These are phyloP conservation scores for Parietaria judaica DNA, from an alignment of 306 rosid genomes.

Conservation along the genomic window DNA sequence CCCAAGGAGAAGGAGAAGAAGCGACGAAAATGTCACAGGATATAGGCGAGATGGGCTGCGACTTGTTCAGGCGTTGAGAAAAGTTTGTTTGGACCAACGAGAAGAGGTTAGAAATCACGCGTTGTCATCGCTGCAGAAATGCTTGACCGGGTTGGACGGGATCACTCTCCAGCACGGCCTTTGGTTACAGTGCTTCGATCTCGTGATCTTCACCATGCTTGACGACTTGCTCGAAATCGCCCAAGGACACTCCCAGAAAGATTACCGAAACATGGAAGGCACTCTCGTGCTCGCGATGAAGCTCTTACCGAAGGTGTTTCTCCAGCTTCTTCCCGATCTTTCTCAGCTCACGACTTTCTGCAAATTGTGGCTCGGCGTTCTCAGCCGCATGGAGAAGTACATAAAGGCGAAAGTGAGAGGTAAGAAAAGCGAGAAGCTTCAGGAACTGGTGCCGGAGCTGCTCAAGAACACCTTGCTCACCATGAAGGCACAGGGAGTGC, in stretches of 20 bases:
- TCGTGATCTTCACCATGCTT: slow-evolving; percentile 88
- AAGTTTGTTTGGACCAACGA: slow-evolving; percentile 95
- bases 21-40: slow-evolving; percentile 60
- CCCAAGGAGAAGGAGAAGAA: slow-evolving; percentile 79
- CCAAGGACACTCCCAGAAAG: slow-evolving; percentile 90
- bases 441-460: slow-evolving; percentile 79
- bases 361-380: slow-evolving; percentile 96
- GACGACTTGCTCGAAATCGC: slow-evolving; percentile 94
- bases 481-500: slow-evolving; percentile 72
- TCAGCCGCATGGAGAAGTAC: slow-evolving; percentile 87
- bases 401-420: slow-evolving; percentile 83
- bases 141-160: slow-evolving; percentile 70
- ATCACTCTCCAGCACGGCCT: slow-evolving; percentile 45
- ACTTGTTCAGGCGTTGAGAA: slow-evolving; percentile 80
- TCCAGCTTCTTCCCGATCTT: slow-evolving; percentile 66
- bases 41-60: slow-evolving; percentile 95
- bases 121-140: slow-evolving; percentile 61
- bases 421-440: slow-evolving; percentile 85
- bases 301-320: slow-evolving; percentile 78
- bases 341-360: slow-evolving; percentile 80
- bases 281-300: slow-evolving; percentile 84
- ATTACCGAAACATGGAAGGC: slow-evolving; percentile 96
- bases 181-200: slow-evolving; percentile 86
- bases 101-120: slow-evolving; percentile 97
- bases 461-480: slow-evolving; percentile 72